Evolutionary conservation across 2,329 filamentous ascomycete species (phyloP).

Genomic region (Cadophora sp.): DNA sequence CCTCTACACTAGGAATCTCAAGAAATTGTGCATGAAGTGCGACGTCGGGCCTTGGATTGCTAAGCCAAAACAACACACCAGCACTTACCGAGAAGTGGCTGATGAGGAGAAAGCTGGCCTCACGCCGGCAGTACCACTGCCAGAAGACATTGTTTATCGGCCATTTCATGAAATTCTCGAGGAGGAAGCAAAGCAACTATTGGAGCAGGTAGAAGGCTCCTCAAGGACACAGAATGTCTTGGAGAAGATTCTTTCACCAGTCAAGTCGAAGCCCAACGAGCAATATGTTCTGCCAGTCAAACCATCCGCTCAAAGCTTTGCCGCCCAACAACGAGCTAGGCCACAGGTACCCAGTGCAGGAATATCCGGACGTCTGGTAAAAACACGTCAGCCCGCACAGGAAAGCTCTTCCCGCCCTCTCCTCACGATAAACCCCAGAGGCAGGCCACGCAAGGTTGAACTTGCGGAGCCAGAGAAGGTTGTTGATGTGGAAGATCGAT

Average conservation of each 20-base stretch:
- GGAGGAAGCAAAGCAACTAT: conserved; percentile 51
- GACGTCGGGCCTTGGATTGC: conserved; percentile 63
- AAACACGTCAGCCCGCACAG: conserved; percentile 30
- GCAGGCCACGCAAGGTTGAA: conserved; percentile 27
- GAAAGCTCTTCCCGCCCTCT: conserved; percentile 32
- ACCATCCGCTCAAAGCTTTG: conserved; percentile 68
- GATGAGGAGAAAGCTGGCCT: conserved; percentile 72
- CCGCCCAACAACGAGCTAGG: conserved; percentile 68
- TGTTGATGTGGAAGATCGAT: conserved; percentile 42
- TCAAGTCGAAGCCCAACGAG: conserved; percentile 23
- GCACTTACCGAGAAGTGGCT: conserved; percentile 67
- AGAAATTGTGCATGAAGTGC: conserved; percentile 63
- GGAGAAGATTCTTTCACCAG: conserved; percentile 28
- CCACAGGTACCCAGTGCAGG: conserved; percentile 49
- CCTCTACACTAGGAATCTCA: conserved; percentile 55
- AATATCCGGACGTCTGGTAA: conserved; percentile 30
- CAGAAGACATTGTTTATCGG: conserved; percentile 67
- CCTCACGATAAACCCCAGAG: conserved; percentile 26
- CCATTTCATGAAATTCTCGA: conserved; percentile 67
- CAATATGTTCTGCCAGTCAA: conserved; percentile 39
- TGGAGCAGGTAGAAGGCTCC: conserved; percentile 24
- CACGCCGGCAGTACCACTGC: conserved; percentile 67
- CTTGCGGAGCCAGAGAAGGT: conserved; percentile 32
- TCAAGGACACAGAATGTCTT: conserved; percentile 29
- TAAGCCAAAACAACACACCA: conserved; percentile 55